phyloP scores from a whole-genome alignment of 331 rosid species.

The Spiraea crenata region DNA sequence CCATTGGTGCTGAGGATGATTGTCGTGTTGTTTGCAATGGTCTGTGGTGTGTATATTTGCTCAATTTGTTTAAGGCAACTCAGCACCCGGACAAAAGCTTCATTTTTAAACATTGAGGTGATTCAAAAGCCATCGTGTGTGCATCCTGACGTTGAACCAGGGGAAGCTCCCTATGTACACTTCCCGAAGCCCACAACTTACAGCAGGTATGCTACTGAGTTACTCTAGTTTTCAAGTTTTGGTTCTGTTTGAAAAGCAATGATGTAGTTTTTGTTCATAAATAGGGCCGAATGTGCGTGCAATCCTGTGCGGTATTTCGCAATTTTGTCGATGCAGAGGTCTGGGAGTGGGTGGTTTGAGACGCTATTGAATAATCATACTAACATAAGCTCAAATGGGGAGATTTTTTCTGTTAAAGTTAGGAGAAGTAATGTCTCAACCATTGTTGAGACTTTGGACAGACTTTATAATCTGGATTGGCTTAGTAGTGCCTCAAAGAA shows the following conservation, averaged over 20 bases:
- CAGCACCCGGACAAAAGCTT: slow-evolving; percentile 45
- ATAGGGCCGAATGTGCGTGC: slow-evolving; percentile 87
- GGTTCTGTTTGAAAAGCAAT: slow-evolving; percentile 24
- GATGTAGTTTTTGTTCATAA: slow-evolving; percentile 26
- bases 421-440: slow-evolving; percentile 85
- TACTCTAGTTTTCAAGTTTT: slow-evolving; percentile 22
- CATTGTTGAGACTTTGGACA: slow-evolving; percentile 78
- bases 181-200: slow-evolving; percentile 76
- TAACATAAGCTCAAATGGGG: slow-evolving; percentile 95
- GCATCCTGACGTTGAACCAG: slow-evolving; percentile 63
- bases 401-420: slow-evolving; percentile 86
- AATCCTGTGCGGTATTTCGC: slow-evolving; percentile 89
- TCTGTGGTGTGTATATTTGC: slow-evolving; percentile 90
- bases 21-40: slow-evolving; percentile 74
- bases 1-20: slow-evolving; percentile 76
- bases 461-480: slow-evolving; percentile 86
- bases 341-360: slow-evolving; percentile 99
- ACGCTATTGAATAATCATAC: slow-evolving; percentile 86
- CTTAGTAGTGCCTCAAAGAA: slow-evolving; percentile 89
- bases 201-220: slow-evolving; percentile 54
- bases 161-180: slow-evolving; percentile 70
- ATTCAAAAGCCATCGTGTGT: slow-evolving; percentile 65
- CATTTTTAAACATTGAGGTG: slow-evolving; percentile 50
- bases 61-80: slow-evolving; percentile 83
- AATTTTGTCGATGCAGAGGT: slow-evolving; percentile 94